These are phyloP conservation scores for Centella asiatica DNA, from an alignment of 129 eudicot species.

Conservation along the genomic window DNA sequence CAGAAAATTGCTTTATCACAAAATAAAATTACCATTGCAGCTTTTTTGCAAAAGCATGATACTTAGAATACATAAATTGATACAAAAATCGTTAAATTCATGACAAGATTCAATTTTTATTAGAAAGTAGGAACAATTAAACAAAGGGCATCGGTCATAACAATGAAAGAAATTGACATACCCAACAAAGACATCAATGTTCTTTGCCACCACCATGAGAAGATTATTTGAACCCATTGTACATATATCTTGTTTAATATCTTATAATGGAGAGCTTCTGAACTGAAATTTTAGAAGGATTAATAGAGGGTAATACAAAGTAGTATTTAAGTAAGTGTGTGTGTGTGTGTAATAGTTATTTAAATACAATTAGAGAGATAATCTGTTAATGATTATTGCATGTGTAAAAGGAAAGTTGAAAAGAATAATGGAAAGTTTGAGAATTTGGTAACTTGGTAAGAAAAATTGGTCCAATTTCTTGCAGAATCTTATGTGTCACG, in stretches of 20 bases:
- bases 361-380: too few relatives aligned
- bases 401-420: conserved; percentile 18
- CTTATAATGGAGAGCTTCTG: too few relatives aligned
- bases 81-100: background rate
- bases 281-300: too few relatives aligned
- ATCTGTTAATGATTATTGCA: too few relatives aligned
- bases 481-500: conserved; percentile 46
- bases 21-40: background rate
- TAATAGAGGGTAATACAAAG: too few relatives aligned
- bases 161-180: too few relatives aligned
- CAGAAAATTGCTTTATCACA: too few relatives aligned
- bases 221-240: conserved; percentile 60
- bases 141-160: too few relatives aligned
- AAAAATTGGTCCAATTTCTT: conserved; percentile 18
- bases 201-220: conserved; percentile 70
- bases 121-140: too few relatives aligned
- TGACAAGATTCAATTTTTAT: too few relatives aligned
- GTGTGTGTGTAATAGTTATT: too few relatives aligned
- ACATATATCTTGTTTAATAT: background rate
- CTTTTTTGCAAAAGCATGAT: background rate
- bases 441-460: conserved; percentile 20
- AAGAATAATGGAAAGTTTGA: conserved; percentile 23
- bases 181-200: conserved; percentile 89
- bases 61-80: background rate
- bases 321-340: too few relatives aligned